A percentile compares a stretch with the other conserved stretches of the same genome.
phyloP scores from a whole-genome alignment of 2,329 filamentous ascomycete species.

The Aaosphaeria arxii region DNA sequence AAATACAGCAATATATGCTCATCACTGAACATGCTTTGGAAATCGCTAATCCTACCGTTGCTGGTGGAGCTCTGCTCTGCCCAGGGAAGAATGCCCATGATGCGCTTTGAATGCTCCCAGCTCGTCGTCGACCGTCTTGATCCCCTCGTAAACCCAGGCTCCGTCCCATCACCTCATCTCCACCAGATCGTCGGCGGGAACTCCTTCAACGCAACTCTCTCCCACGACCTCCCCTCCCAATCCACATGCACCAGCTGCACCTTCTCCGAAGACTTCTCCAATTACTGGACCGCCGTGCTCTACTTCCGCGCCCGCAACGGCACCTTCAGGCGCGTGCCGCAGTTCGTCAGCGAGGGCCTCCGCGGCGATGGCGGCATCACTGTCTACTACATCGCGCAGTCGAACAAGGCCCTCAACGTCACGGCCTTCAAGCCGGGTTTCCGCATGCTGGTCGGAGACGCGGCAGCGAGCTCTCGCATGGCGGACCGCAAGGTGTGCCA shows the following conservation, averaged over 20 bases:
- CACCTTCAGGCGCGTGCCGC: constrained; percentile 25
- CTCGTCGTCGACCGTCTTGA: constrained; percentile 22
- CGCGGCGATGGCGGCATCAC: constrained; percentile 21
- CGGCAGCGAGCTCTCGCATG: neutral
- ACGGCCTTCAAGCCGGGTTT: constrained; percentile 62
- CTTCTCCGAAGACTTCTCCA: constrained; percentile 25
- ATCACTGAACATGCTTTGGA: constrained; percentile 12
- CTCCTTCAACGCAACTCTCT: constrained; percentile 11
- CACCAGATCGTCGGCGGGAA: constrained; percentile 27
- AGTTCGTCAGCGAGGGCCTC: constrained; percentile 13
- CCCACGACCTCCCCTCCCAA: constrained; percentile 18
- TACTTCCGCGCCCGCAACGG: constrained; percentile 26
- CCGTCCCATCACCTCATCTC: constrained; percentile 17
- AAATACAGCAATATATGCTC: neutral
- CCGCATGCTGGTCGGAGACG: constrained; percentile 12
- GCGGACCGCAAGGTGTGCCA: constrained; percentile 19
- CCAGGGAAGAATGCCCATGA: constrained; percentile 11
- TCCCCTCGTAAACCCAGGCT: constrained; percentile 29
- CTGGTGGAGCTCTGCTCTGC: constrained; percentile 5
- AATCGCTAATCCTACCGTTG: constrained; percentile 9
- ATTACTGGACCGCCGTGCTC: constrained; percentile 29
- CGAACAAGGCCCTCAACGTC: constrained; percentile 10
- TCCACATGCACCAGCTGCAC: constrained; percentile 25
- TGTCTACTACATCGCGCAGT: constrained; percentile 23
- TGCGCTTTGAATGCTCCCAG: constrained; percentile 20